Percentiles rank a stretch among this genome's conserved stretches.
Evolutionary conservation across 352 stramenopile species (phyloP).

Genomic region (Peronospora farinosa): DNA sequence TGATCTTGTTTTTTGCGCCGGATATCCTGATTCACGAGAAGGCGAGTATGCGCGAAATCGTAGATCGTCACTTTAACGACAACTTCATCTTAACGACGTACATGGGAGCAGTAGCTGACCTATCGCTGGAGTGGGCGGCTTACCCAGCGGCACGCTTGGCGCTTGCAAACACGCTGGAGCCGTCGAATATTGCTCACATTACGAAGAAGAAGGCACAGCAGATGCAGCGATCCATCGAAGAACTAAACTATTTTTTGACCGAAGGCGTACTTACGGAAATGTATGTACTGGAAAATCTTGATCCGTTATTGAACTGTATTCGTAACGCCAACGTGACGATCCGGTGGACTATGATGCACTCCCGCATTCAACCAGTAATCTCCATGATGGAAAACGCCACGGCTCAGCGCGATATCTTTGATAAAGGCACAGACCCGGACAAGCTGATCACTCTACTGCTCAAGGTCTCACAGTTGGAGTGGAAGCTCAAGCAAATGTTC

Average conservation of each 20-base stretch:
- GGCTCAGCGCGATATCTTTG: conserved; percentile 78
- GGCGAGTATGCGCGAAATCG: conserved; percentile 90
- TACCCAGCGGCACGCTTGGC: conserved; percentile 87
- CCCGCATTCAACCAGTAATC: conserved; percentile 79
- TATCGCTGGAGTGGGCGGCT: conserved; percentile 88
- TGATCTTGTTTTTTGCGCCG: conserved; percentile 92
- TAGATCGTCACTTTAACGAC: conserved; percentile 94
- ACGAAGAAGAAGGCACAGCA: conserved; percentile 84
- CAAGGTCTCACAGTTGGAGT: conserved; percentile 91
- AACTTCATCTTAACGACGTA: conserved; percentile 95
- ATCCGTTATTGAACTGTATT: conserved; percentile 88
- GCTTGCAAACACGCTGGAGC: conserved; percentile 85
- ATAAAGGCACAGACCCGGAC: conserved; percentile 74
- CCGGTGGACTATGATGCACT: conserved; percentile 92
- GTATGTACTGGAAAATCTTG: conserved; percentile 90
- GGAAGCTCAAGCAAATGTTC: conserved; percentile 93
- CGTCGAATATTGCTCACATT: conserved; percentile 85
- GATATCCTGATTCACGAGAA: conserved; percentile 89
- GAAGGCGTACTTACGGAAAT: conserved; percentile 90
- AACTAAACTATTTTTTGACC: conserved; percentile 88
- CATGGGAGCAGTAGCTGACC: conserved; percentile 90
- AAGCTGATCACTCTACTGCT: conserved; percentile 89
- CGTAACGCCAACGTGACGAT: conserved; percentile 90
- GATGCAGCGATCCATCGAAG: conserved; percentile 80
- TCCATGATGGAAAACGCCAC: conserved; percentile 84